Evolutionary conservation across 495 filamentous ascomycete genomes (phyloP), one percentile per base, ranked within the genome.

Genomic region (Alectoria sarmentosa): DNA sequence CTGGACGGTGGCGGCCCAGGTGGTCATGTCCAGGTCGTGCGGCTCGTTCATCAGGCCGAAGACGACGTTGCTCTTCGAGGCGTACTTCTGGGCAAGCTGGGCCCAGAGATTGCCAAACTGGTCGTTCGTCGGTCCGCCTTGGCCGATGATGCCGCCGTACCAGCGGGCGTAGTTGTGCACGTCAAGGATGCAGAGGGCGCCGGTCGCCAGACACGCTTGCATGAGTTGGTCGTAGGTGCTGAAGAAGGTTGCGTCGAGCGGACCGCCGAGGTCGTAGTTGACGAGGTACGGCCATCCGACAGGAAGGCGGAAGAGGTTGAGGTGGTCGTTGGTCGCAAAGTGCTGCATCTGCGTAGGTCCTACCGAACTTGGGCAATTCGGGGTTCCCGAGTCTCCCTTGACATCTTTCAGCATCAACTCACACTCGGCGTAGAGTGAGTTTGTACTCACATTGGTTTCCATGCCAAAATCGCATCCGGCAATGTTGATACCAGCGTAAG

Each of bases 31-130:
- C 39, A 77, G 70, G 65, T 74, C 68, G 61, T 83, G 82, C 3
- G 84, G 82, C 71, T 87, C 84, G 72, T 85, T 87, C 80, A 86
- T 85, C 48, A 86, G 70, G 55, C 82, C 83, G 70, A 87, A 85
- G n/a, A 79, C 71, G 34, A 85, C 72, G 32, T 79, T 80, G 11
- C 74, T 55, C 19, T 77, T 62, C 17, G 37, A 56, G 30, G 75
- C 77, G 65, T 85, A 86, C 58, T 82, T 80, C 13, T 71, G 76
- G 1, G 84, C 84, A 7, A 87, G 68, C 69, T 84, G 78, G 11
- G 67, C 69, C 84, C 84, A 87, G 7, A 86, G 70, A 62, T 71
- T 71, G 9, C 75, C 75, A 63, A 86, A 81, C 5, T 46, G 21
- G 30, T 85, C 76, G 28, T 73, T 77, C 67, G 84, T 78, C 3